Percentiles rank a stretch among this genome's conserved stretches.
These are phyloP conservation scores for Adansonia gregorii DNA, from an alignment of 441 rosid genomes.

Conservation along the genomic window DNA sequence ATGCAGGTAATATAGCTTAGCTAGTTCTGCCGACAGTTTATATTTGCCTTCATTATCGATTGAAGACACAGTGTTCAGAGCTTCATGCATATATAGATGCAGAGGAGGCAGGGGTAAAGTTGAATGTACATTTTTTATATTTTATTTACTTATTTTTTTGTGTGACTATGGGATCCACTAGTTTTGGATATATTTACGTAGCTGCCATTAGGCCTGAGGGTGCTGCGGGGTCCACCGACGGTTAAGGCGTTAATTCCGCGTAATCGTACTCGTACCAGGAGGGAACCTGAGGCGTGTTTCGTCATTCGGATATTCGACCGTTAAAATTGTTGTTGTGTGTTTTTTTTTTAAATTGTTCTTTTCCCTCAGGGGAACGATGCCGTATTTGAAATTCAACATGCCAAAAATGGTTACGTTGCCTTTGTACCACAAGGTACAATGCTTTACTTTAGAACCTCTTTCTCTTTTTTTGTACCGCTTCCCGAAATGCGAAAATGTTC, in stretches of 20 bases:
- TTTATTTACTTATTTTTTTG: neutral
- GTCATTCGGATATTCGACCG: neutral
- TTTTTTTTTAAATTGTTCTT: neutral
- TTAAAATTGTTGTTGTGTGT: constrained; percentile 20
- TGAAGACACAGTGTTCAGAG: neutral
- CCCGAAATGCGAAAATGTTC: constrained; percentile 11
- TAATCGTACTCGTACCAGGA: constrained; percentile 26
- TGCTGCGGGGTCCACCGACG: constrained; percentile 55
- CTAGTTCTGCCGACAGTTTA: constrained; percentile 43
- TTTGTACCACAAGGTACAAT: neutral
- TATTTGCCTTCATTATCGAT: constrained; percentile 5
- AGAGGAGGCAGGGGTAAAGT: constrained; percentile 15
- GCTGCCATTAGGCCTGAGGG: constrained; percentile 36
- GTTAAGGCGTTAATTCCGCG: constrained; percentile 73
- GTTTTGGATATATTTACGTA: constrained; percentile 40
- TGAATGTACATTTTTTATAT: neutral
- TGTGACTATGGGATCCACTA: constrained; percentile 30
- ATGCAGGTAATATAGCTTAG: constrained; percentile 8
- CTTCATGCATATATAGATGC: constrained; percentile 20
- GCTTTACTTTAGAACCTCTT: neutral
- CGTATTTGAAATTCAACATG: neutral
- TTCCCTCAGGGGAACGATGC: neutral
- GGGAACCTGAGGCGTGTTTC: constrained; percentile 30
- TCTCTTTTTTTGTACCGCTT: neutral
- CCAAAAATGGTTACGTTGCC: neutral